phyloP scores from a whole-genome alignment of 129 eudicot genomes.

The Smallanthus sonchifolius region DNA sequence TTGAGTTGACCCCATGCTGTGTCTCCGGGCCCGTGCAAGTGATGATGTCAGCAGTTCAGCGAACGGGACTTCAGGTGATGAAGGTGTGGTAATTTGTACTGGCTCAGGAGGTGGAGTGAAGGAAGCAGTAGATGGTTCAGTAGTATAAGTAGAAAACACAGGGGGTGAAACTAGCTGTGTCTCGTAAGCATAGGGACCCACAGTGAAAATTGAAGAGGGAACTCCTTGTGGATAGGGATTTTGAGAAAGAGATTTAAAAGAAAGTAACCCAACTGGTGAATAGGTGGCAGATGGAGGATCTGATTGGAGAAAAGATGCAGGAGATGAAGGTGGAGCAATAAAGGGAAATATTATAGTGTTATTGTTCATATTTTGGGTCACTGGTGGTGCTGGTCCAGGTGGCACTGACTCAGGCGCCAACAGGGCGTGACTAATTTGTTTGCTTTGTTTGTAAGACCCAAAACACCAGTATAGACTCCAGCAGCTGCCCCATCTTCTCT shows the following conservation, averaged over 20 bases:
- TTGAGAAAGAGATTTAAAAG: slow-evolving; percentile 60
- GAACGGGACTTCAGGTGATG: slow-evolving; percentile 98
- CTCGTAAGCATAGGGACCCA: slow-evolving; percentile 95
- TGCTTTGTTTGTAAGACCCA: slow-evolving; percentile 64
- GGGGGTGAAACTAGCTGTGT: slow-evolving; percentile 98
- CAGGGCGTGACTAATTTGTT: slow-evolving; percentile 74
- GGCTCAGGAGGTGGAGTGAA: slow-evolving; percentile 96
- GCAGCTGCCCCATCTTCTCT: slow-evolving; percentile 88
- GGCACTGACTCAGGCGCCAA: slow-evolving; percentile 56
- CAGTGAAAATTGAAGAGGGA: slow-evolving; percentile 56
- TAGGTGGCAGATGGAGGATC: slow-evolving; percentile 81
- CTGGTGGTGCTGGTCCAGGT: slow-evolving; percentile 32
- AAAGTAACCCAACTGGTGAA: slow-evolving; percentile 63
- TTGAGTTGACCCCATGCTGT: slow-evolving; percentile 47
- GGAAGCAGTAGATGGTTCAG: slow-evolving; percentile 95
- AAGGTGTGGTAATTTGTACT: slow-evolving; percentile 84
- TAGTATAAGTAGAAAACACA: slow-evolving; percentile 79
- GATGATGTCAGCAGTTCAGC: slow-evolving; percentile 85
- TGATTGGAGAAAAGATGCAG: slow-evolving; percentile 86
- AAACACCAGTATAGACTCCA: slow-evolving; percentile 92
- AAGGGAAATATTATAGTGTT: slow-evolving; percentile 60
- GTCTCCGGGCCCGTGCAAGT: slow-evolving; percentile 53
- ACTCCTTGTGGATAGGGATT: slow-evolving; percentile 49
- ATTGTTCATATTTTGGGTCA: slow-evolving; percentile 35
- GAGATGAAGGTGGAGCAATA: slow-evolving; percentile 96